Base-by-base conservation (phyloP, 1,284 basidiomycete genomes). In the Stereum hirsutum region DNA sequence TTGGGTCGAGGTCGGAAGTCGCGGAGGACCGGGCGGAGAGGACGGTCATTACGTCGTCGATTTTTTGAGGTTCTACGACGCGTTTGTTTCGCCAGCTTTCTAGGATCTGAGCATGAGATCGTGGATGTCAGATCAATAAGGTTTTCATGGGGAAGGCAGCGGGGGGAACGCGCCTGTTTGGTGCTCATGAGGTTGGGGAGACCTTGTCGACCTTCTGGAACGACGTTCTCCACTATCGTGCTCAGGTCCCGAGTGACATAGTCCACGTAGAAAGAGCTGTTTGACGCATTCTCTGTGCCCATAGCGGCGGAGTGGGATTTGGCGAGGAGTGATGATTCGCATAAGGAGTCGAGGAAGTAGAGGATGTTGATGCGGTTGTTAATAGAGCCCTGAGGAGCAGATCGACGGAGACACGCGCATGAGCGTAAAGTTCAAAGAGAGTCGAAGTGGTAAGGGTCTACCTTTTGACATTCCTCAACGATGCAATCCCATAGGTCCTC, bases 401-500 rank as follows among this genome's bases (percentile, higher is more conserved):
- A 51, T 39, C 24, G n/a, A 27, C 19, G 38, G 5, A 42, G 27
- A 38, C 24, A 11, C 11, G 41, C 35, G 21, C 14, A 14, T 25
- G n/a, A 32, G 31, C 11, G 15, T 11, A 20, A 17, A 5, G 7
- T 36, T 5, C 12, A 27, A 39, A 11, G 25, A 38, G 8, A 15
- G 38, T 11, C 41, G 8, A 25, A 15, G 19, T n/a, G n/a, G 12
- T 39, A 34, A 41, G 44, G 50, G 63, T n/a, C 27, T 44, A 82
- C 89, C 74, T 89, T 92, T 58, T 79, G 81, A 51, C 84, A 89
- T 66, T 95, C 88, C 57, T 95, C 90, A 17, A 92, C 65, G 39
- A 96, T 78, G 56, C 92, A 96, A 51, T 94, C 91, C 93, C 93
- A 97, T 4, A 98, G 65, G 58, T 96, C 92, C 52, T 95, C 89